Evolutionary conservation across 2,329 filamentous ascomycete genomes (phyloP).

Genomic region (Sporothrix sp.): DNA sequence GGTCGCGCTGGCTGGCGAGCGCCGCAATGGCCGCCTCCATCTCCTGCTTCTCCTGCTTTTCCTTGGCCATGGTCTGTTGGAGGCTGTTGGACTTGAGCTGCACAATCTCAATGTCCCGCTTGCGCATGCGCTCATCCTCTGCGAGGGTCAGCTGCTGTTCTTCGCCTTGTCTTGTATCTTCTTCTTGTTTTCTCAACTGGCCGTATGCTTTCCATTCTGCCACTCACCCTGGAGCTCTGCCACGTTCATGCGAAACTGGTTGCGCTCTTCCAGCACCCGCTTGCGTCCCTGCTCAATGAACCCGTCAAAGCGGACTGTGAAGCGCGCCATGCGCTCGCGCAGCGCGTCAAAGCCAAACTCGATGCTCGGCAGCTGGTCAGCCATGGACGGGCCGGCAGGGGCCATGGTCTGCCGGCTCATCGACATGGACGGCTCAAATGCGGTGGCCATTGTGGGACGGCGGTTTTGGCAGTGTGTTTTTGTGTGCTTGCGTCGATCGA

Average conservation of each 20-base stretch:
- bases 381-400: constrained; percentile 52
- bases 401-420: constrained; percentile 52
- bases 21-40: constrained; percentile 55
- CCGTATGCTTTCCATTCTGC: background rate
- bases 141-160: constrained; percentile 8
- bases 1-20: constrained; percentile 50
- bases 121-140: constrained; percentile 90
- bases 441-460: constrained; percentile 38
- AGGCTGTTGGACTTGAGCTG: constrained; percentile 61
- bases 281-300: constrained; percentile 91
- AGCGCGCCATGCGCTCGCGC: constrained; percentile 88
- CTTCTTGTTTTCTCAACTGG: background rate
- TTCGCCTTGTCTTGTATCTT: background rate
- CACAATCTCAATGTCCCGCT: constrained; percentile 76
- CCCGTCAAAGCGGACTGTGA: constrained; percentile 80
- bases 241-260: constrained; percentile 83
- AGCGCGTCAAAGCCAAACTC: constrained; percentile 96
- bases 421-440: constrained; percentile 62
- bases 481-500: background rate
- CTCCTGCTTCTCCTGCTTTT: constrained; percentile 66
- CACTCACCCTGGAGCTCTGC: constrained; percentile 74
- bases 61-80: constrained; percentile 65
- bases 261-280: constrained; percentile 82
- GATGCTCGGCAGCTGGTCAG: constrained; percentile 70
- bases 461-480: background rate